Evolutionary conservation across 1,139 yeast species (phyloP), one percentile per base, ranked within the genome.

Genomic region (Sugiyamaella grinbergsii): DNA sequence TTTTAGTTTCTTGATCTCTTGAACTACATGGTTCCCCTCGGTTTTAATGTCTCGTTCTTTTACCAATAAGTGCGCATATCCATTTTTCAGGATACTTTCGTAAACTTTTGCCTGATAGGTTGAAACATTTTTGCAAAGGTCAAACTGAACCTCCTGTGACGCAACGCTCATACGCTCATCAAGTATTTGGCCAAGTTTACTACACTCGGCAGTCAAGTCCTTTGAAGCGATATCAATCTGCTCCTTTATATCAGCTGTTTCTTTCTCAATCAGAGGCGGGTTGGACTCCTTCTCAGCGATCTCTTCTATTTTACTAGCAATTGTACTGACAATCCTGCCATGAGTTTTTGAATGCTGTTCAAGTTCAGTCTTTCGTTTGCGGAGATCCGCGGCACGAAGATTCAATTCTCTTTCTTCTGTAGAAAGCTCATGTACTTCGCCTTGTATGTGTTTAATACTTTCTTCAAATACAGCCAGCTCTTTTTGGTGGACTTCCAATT

Each of bases 161-260:
- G 36, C 10, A 7, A 13, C 6, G 24, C 37, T 50, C 29, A 54
- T 56, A 15, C 53, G 43, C 24, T 44, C 43, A 23, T 54, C 56
- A 29, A 57, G 44, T 26, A 40, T 47, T 11, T 57, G 58, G 4
- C 60, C 50, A 33, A 59, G 51, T 2, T 49, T 43, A 2, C 58
- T 50, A 4, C 62, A 34, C 6, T 54, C 48, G 2, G 57, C 50
- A 3, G 55, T 53, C 34, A 62, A 57, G 1, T 48, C 51, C 15
- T 56, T 48, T 3, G 62, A 16, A 4, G 52, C 57, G 4, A 16
- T 19, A 1, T 41, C 29, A 26, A 43, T 32, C 19, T 43, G 42
- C n/a, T 22, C 49, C 20, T 36, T 36, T 19, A 46, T 23, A 10
- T 47, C 26, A 11, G 31, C 41, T 6, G 45, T 29, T 18, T 52